A percentile compares a stretch with the other conserved stretches of the same genome.
Conservation (phyloP, 2,329 filamentous ascomycete species). For the Ascochyta lentis region DNA sequence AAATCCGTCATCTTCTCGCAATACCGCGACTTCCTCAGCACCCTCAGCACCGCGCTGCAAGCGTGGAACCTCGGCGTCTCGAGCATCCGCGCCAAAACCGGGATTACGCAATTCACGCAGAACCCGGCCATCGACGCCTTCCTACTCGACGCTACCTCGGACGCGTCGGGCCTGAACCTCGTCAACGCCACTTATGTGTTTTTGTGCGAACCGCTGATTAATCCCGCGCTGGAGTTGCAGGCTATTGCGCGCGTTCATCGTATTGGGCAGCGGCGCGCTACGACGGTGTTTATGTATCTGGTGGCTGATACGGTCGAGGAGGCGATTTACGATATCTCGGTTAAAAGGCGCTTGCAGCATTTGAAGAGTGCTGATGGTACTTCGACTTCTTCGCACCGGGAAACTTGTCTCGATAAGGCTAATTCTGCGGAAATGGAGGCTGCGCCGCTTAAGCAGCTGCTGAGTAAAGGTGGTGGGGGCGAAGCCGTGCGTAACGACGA, state of each 20-base stretch:
- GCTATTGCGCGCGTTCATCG: slow-evolving; percentile 94
- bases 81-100: slow-evolving; percentile 71
- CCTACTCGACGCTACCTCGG: slow-evolving; percentile 85
- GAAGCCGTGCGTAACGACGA: slow-evolving; percentile 81
- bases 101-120: slow-evolving; percentile 77
- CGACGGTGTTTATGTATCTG: slow-evolving; percentile 94
- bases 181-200: slow-evolving; percentile 95
- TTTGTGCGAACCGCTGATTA: slow-evolving; percentile 90
- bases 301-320: slow-evolving; percentile 91
- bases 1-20: slow-evolving; percentile 97
- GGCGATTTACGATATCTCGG: slow-evolving; percentile 86
- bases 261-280: slow-evolving; percentile 86
- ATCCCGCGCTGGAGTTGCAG: slow-evolving; percentile 91
- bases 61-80: slow-evolving; percentile 76
- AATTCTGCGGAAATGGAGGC: slow-evolving; percentile 85
- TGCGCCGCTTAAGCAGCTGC: slow-evolving; percentile 71
- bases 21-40: slow-evolving; percentile 79
- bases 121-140: slow-evolving; percentile 81
- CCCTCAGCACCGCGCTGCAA: slow-evolving; percentile 73
- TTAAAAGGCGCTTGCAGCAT: slow-evolving; percentile 78
- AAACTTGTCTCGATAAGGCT: slow-evolving; percentile 71
- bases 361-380: slow-evolving; percentile 58
- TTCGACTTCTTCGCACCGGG: neutral
- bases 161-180: slow-evolving; percentile 87
- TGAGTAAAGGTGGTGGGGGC: slow-evolving; percentile 74